Conservation (phyloP, 495 filamentous ascomycete genomes). For the Neurospora tetraspora region DNA sequence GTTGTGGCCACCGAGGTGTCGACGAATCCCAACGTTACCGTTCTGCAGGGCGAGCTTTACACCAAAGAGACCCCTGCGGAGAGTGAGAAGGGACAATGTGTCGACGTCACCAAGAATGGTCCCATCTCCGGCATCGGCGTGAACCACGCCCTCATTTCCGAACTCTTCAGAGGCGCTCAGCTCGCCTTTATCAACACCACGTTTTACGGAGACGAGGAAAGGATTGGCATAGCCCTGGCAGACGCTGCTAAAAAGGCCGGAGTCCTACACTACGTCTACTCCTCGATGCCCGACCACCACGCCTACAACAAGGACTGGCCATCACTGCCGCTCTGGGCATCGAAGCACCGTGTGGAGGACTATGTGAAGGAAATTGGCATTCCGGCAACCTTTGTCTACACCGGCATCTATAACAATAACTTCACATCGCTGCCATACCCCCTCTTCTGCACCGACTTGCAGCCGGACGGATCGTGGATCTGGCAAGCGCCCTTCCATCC, state of each 20-base stretch:
- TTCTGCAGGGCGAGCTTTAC: slow-evolving; percentile 75
- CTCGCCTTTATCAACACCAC: slow-evolving; percentile 97
- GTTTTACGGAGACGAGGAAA: slow-evolving; percentile 91
- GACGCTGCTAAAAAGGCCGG: slow-evolving; percentile 80
- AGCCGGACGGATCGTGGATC: slow-evolving; percentile 71
- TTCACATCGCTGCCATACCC: slow-evolving; percentile 92
- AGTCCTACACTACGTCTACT: slow-evolving; percentile 88
- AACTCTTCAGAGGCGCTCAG: slow-evolving; percentile 73
- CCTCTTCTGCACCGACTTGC: slow-evolving; percentile 84
- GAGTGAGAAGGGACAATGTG: slow-evolving; percentile 18
- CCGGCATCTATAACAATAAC: slow-evolving; percentile 98
- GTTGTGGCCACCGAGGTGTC: slow-evolving; percentile 76
- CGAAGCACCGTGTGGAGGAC: slow-evolving; percentile 84
- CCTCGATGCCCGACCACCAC: slow-evolving; percentile 92
- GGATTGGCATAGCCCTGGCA: slow-evolving; percentile 75
- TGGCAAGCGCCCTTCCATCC: slow-evolving; percentile 95
- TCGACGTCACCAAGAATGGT: slow-evolving; percentile 32
- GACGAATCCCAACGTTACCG: slow-evolving; percentile 69
- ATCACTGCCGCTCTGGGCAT: slow-evolving; percentile 78
- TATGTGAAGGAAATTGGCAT: slow-evolving; percentile 77
- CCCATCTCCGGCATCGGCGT: slow-evolving; percentile 39
- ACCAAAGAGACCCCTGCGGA: slow-evolving; percentile 39
- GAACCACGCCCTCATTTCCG: slow-evolving; percentile 54
- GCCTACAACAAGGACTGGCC: slow-evolving; percentile 59
- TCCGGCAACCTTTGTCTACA: slow-evolving; percentile 86